Percentiles rank a stretch among this genome's conserved stretches.
Evolutionary conservation across 306 rosid genomes (phyloP).

Genomic region (Rubus parviflorus): DNA sequence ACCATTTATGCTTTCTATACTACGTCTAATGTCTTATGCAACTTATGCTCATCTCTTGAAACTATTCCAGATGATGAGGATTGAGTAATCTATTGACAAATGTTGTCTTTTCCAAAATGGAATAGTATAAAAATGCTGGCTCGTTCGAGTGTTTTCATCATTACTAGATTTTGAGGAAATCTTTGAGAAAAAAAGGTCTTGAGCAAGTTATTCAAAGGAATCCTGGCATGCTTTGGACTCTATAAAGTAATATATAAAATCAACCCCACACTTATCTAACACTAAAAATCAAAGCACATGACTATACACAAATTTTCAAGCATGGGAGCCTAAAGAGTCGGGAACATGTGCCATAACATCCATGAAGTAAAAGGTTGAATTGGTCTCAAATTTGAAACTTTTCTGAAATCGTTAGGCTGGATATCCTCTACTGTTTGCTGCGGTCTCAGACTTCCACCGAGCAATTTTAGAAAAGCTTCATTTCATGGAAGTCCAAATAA

Average conservation of each 20-base stretch:
- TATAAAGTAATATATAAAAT: neutral
- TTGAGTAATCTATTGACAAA: neutral
- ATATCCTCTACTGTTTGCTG: neutral
- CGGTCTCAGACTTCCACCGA: constrained; percentile 8
- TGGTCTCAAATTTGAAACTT: neutral
- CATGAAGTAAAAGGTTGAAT: constrained; percentile 4
- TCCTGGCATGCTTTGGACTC: constrained; percentile 1
- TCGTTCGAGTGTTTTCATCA: neutral
- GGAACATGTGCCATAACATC: neutral
- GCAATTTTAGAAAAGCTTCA: neutral
- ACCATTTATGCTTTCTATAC: neutral
- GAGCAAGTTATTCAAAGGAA: neutral
- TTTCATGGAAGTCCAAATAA: neutral
- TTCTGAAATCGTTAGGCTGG: neutral
- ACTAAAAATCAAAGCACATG: neutral
- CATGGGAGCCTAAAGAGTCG: neutral
- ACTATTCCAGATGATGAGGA: neutral
- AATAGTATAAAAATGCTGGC: neutral
- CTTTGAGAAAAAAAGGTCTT: neutral
- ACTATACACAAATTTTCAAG: neutral
- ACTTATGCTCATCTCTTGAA: neutral
- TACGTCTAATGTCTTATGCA: neutral
- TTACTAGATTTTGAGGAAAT: neutral
- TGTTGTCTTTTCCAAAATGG: neutral
- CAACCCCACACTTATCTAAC: neutral